Conservation (phyloP, 768 basidiomycete genomes). For the Pholiota conissans region DNA sequence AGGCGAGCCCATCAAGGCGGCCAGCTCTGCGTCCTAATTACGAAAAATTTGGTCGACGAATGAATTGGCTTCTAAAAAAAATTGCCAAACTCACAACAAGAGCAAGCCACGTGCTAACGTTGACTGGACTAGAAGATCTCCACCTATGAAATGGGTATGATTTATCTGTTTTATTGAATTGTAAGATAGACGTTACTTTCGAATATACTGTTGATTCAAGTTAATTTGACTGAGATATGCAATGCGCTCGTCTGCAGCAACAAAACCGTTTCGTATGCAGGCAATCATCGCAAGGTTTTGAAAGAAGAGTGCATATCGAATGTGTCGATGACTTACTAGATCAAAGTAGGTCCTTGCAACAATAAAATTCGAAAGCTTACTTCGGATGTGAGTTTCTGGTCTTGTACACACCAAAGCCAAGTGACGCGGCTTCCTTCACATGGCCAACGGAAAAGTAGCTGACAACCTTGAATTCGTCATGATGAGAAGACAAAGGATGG, state of each 20-base stretch:
- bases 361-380: slow-evolving; percentile 35
- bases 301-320: slow-evolving; percentile 68
- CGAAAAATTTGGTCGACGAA: too few relatives aligned
- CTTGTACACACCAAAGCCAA: slow-evolving; percentile 65
- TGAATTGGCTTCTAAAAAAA: not conserved
- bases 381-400: slow-evolving; percentile 63
- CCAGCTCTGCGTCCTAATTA: slow-evolving; percentile 73
- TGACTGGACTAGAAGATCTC: slow-evolving; percentile 69
- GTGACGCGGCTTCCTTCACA: slow-evolving; percentile 53
- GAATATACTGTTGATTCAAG: slow-evolving; percentile 60
- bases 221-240: slow-evolving; percentile 57
- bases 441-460: slow-evolving; percentile 64
- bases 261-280: slow-evolving; percentile 48
- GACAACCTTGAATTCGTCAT: slow-evolving; percentile 45
- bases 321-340: slow-evolving; percentile 57
- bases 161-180: not conserved
- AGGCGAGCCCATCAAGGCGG: slow-evolving; percentile 52
- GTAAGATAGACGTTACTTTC: slow-evolving; percentile 41
- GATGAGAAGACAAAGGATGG: not conserved
- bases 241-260: slow-evolving; percentile 32
- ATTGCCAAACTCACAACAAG: slow-evolving; percentile 49
- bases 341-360: slow-evolving; percentile 1
- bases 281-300: slow-evolving; percentile 68
- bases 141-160: slow-evolving; percentile 41
- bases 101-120: slow-evolving; percentile 66